Evolutionary conservation across 1,284 basidiomycete species (phyloP).

Genomic region (Ceratobasidium sp.): DNA sequence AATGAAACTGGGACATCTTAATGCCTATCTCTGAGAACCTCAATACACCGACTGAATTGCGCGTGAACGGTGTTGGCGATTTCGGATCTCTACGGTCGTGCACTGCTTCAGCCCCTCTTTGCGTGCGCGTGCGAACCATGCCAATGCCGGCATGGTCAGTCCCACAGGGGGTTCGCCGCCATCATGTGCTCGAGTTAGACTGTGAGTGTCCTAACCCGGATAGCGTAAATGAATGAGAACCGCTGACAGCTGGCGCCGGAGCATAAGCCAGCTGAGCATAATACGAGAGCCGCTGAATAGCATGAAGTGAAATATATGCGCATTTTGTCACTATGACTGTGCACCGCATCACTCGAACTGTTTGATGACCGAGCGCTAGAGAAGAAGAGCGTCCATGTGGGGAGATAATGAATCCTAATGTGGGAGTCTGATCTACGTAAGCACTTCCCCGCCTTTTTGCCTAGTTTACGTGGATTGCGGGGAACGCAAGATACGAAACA

Average conservation of each 20-base stretch:
- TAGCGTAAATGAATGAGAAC: too few relatives aligned
- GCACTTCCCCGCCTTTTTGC: background rate
- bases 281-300: background rate
- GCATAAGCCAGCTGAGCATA: background rate
- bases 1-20: background rate
- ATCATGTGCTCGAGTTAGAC: background rate
- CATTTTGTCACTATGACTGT: background rate
- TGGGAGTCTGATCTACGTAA: background rate
- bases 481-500: background rate
- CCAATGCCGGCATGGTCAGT: background rate
- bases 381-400: conserved; percentile 19
- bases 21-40: background rate
- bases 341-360: background rate
- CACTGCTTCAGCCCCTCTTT: background rate
- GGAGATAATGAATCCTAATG: conserved; percentile 7
- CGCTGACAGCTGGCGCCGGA: background rate
- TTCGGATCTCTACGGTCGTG: background rate
- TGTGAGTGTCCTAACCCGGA: too few relatives aligned
- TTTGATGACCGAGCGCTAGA: conserved; percentile 22
- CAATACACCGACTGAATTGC: background rate
- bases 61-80: background rate
- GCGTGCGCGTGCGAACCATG: background rate
- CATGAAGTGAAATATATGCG: background rate
- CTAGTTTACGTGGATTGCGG: background rate
- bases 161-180: background rate